Evolutionary conservation across 768 basidiomycete species (phyloP).

Genomic region (Amylocystis lapponica): DNA sequence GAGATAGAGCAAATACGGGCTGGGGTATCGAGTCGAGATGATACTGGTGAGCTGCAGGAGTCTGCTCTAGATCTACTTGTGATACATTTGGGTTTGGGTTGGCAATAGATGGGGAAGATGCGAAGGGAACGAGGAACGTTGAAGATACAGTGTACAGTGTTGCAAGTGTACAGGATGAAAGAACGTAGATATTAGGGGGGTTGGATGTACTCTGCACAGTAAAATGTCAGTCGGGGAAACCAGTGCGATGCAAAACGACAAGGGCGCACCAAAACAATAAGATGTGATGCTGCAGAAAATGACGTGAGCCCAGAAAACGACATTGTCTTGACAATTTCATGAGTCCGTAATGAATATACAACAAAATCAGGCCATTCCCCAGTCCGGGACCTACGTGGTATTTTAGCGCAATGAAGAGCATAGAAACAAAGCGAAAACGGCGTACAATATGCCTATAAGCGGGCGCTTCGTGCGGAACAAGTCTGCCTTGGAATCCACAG

Average conservation of each 20-base stretch:
- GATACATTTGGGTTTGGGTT: constrained; percentile 35
- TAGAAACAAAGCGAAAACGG: constrained; percentile 6
- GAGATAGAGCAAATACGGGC: constrained; percentile 57
- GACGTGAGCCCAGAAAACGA: constrained; percentile 35
- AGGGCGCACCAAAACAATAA: constrained; percentile 53
- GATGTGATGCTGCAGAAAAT: constrained; percentile 41
- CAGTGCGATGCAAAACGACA: neutral
- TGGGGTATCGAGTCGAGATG: constrained; percentile 21
- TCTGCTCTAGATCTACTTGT: constrained; percentile 27
- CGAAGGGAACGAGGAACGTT: constrained; percentile 40
- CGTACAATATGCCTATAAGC: constrained; percentile 32
- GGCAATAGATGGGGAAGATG: constrained; percentile 22
- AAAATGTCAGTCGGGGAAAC: constrained; percentile 1
- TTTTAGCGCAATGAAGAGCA: neutral
- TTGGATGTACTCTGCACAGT: constrained; percentile 48
- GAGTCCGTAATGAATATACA: constrained; percentile 42
- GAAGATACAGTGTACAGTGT: constrained; percentile 45
- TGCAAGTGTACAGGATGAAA: constrained; percentile 49
- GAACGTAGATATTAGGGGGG: constrained; percentile 49
- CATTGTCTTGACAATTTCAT: constrained; percentile 45
- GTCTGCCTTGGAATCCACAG: constrained; percentile 20
- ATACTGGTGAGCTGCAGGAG: neutral
- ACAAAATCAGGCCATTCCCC: constrained; percentile 25
- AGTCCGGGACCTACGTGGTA: constrained; percentile 12
- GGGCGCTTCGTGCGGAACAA: constrained; percentile 27